Percentiles rank a stretch among this genome's conserved stretches.
These are phyloP conservation scores for Kluyveromyces wickerhamii DNA, from an alignment of 805 yeast genomes.

Conservation along the genomic window DNA sequence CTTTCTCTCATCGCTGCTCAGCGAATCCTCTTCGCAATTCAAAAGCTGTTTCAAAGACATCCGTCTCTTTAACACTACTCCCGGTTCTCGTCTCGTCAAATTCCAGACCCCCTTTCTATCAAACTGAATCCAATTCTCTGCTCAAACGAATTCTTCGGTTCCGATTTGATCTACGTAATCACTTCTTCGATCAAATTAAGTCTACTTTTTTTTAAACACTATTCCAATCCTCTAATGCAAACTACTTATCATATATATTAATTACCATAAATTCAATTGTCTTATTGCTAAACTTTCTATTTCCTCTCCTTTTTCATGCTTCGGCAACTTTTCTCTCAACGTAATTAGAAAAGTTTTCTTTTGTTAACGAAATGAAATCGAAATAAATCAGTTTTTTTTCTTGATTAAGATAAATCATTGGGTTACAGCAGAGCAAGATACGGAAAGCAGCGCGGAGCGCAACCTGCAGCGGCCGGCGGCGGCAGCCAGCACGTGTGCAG, in stretches of 20 bases:
- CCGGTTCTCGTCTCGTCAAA: no score
- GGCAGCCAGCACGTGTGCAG: no score
- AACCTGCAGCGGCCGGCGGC: no score
- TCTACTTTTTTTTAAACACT: neutral
- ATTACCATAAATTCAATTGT: neutral
- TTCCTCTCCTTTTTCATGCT: neutral
- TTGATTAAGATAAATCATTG: no score
- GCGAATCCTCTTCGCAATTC: conserved; percentile 1
- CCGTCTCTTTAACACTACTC: no score
- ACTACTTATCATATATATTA: no score
- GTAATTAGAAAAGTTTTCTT: conserved; percentile 1
- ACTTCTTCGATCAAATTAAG: neutral
- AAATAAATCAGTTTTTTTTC: no score
- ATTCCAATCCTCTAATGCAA: neutral
- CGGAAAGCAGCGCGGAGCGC: no score
- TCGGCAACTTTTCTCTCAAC: neutral
- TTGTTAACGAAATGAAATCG: neutral
- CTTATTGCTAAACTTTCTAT: neutral
- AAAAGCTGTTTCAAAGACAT: conserved; percentile 5
- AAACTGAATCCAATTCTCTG: no score
- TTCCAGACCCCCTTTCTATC: no score
- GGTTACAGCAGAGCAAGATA: no score
- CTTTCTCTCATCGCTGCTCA: neutral
- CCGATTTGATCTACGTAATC: neutral
- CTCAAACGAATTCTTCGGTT: no score